These are phyloP conservation scores for Zoysia japonica DNA, from an alignment of 176 grass and related monocot genomes.

Conservation along the genomic window DNA sequence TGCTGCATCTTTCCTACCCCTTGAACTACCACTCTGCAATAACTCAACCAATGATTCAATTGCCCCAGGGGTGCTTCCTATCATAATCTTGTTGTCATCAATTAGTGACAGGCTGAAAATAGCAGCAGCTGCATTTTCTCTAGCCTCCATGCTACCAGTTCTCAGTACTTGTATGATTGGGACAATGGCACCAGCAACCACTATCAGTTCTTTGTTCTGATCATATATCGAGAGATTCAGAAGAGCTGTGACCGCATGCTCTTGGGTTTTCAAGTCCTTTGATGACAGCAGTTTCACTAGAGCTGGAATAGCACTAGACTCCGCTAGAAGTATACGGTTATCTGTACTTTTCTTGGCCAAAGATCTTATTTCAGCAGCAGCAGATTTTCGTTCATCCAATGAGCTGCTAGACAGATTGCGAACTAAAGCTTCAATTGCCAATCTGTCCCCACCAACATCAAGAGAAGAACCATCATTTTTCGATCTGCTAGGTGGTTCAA, in stretches of 20 bases:
- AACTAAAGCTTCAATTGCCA: conserved; percentile 70
- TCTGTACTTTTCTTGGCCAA: conserved; percentile 89
- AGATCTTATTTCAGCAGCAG: conserved; percentile 86
- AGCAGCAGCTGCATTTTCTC: conserved; percentile 94
- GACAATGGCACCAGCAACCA: conserved; percentile 79
- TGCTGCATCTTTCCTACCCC: conserved; percentile 90
- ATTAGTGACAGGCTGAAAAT: conserved; percentile 94
- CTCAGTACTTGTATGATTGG: conserved; percentile 77
- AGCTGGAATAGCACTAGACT: conserved; percentile 81
- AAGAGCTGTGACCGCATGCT: conserved; percentile 86
- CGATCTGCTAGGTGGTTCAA: conserved; percentile 66
- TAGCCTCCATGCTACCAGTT: conserved; percentile 84
- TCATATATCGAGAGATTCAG: conserved; percentile 97
- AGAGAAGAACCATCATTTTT: conserved; percentile 73
- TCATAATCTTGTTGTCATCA: conserved; percentile 91
- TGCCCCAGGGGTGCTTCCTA: conserved; percentile 81
- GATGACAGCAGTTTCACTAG: conserved; percentile 72
- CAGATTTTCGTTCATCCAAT: conserved; percentile 73
- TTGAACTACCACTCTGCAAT: conserved; percentile 70
- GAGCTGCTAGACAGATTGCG: conserved; percentile 67
- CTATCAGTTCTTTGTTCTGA: conserved; percentile 91
- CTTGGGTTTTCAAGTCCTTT: conserved; percentile 86
- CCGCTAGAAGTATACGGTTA: conserved; percentile 83
- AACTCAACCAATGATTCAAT: conserved; percentile 82
- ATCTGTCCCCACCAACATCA: conserved; percentile 63